Evolutionary conservation across 179 eudicot species (phyloP), one percentile per base, ranked within the genome.

Genomic region (Spergularia azorica): DNA sequence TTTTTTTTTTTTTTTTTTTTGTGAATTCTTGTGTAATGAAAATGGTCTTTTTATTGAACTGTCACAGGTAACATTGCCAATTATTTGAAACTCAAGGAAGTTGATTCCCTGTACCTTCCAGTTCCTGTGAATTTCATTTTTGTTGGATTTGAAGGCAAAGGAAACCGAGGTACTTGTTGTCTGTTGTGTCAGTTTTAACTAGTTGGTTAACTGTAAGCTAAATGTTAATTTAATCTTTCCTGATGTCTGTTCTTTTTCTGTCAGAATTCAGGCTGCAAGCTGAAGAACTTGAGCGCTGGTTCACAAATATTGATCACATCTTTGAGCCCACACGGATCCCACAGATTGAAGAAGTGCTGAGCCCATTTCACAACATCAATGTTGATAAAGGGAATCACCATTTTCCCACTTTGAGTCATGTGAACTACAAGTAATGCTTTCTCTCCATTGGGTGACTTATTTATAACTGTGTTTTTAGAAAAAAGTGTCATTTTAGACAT

Each of bases 271-370:
- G 82, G 83, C 87, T 95, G 67, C 84, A 88, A 80, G 80, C 92
- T 73, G 92, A 92, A 84, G 98, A 95, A 83, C 86, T 95, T 36
- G 97, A 95, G 86, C 96, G 93, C 69, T 95, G 98, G 98, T 95
- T 95, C 85, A 88, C 90, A 20, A 91, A 95, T 76, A 95, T 95
- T 82, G 98, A 95, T 87, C 98, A 95, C 80, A 88, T 95, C 21
- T 95, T 95, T 88, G 92, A 92, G 70, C 98, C 92, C 68, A 88
- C 97, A 8, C 88, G 96, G 76, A 80, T 91, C 72, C 95, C 97
- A n/a, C 85, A 82, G 76, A 87, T 89, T 77, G 93, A 90, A 61
- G 97, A 95, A 88, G 86, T 87, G 75, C 88, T 90, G 61, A 80
- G 86, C 54, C 96, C 97, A 67, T 95, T 95, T 78, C 88, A 95